These are phyloP conservation scores for Vanilla planifolia DNA, from an alignment of 106 monocot species.

Conservation along the genomic window DNA sequence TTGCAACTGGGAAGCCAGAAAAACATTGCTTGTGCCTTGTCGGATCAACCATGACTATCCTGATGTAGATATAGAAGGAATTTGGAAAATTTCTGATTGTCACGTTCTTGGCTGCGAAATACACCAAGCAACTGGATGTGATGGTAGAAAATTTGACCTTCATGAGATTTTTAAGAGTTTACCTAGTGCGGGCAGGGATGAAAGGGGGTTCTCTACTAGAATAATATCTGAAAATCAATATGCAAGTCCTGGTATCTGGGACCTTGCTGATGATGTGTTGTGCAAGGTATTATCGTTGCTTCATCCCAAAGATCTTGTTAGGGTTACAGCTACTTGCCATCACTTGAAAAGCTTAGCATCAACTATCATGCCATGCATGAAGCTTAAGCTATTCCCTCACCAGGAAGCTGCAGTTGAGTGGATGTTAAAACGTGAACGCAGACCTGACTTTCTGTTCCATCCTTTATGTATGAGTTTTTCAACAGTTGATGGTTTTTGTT, in stretches of 20 bases:
- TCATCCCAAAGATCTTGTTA: constrained; percentile 56
- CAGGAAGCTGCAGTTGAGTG: constrained; percentile 93
- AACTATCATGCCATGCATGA: constrained; percentile 70
- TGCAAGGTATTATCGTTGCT: constrained; percentile 41
- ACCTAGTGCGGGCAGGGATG: constrained; percentile 48
- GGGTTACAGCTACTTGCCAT: constrained; percentile 61
- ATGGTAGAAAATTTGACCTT: constrained; percentile 53
- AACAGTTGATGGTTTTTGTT: constrained; percentile 70
- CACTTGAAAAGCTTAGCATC: constrained; percentile 61
- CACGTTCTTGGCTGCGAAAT: constrained; percentile 63
- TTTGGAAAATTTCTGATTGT: constrained; percentile 59
- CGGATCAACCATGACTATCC: constrained; percentile 4
- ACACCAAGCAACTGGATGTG: constrained; percentile 24
- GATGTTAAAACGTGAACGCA: constrained; percentile 86
- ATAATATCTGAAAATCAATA: constrained; percentile 39
- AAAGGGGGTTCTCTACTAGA: constrained; percentile 27
- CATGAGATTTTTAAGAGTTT: constrained; percentile 83
- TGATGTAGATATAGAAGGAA: constrained; percentile 30
- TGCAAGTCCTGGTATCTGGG: constrained; percentile 54
- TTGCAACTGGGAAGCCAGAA: constrained; percentile 73
- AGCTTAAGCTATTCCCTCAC: constrained; percentile 94
- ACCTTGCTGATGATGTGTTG: constrained; percentile 79
- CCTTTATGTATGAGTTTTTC: constrained; percentile 63
- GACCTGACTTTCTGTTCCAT: constrained; percentile 37
- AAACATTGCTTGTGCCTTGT: constrained; percentile 33